Conservation (phyloP, 768 basidiomycete species). For the Collybia sordida region DNA sequence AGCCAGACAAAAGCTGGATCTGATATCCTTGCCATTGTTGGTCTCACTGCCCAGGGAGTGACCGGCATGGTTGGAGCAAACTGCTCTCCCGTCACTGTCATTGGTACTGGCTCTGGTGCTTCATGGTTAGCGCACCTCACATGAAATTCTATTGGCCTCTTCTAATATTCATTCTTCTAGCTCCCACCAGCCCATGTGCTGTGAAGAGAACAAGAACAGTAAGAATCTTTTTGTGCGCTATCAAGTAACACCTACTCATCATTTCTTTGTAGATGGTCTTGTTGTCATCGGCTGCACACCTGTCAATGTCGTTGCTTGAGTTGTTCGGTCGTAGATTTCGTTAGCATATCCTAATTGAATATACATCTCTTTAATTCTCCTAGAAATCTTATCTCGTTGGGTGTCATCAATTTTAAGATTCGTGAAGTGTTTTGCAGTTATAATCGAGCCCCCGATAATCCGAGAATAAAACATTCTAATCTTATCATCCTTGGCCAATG, state of each 20-base stretch:
- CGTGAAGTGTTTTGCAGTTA: no score
- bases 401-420: no score
- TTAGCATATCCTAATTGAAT: no score
- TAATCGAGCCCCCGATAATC: no score
- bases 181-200: conserved; percentile 2
- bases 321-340: no score
- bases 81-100: background rate
- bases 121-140: background rate
- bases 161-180: background rate
- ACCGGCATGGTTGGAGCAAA: background rate
- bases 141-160: no score
- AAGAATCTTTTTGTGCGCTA: background rate
- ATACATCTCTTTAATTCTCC: no score
- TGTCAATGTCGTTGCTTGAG: background rate
- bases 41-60: background rate
- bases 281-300: conserved; percentile 5
- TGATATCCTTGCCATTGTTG: background rate
- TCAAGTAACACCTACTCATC: background rate
- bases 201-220: conserved; percentile 4
- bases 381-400: no score
- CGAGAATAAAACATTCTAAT: no score
- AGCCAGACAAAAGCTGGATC: background rate
- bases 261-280: background rate
- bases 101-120: background rate
- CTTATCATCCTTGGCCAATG: no score